Conservation (phyloP, 2,329 filamentous ascomycete genomes). For the Xylariales sp. region DNA sequence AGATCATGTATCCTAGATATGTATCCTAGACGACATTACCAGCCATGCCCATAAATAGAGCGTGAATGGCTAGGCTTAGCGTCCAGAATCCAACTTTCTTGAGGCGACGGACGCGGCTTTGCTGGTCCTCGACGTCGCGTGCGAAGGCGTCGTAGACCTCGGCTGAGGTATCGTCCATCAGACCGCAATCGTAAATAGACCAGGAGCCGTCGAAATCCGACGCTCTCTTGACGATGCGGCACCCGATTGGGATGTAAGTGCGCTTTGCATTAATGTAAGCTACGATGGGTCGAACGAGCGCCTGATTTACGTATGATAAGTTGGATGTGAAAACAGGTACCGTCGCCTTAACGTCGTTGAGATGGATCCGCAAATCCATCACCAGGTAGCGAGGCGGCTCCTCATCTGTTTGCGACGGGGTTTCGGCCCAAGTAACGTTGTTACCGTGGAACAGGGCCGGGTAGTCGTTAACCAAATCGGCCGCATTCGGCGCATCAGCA, state of each 20-base stretch:
- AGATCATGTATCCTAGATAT: conserved; percentile 51
- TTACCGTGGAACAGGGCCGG: conserved; percentile 24
- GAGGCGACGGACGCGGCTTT: conserved; percentile 85
- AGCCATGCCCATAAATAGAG: conserved; percentile 93
- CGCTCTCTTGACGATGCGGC: conserved; percentile 89
- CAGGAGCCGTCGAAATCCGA: conserved; percentile 95
- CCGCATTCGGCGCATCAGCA: conserved; percentile 34
- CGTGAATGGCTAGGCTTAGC: conserved; percentile 89
- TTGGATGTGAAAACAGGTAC: conserved; percentile 93
- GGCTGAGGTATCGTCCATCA: conserved; percentile 92
- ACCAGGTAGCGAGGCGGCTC: conserved; percentile 84
- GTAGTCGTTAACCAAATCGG: conserved; percentile 24
- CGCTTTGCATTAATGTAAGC: conserved; percentile 97
- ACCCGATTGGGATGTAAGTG: conserved; percentile 95
- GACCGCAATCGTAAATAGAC: conserved; percentile 91
- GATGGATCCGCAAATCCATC: conserved; percentile 93
- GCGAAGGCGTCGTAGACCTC: conserved; percentile 97
- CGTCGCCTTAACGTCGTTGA: conserved; percentile 93
- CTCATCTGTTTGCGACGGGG: conserved; percentile 44
- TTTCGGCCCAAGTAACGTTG: background rate
- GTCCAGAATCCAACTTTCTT: conserved; percentile 99
- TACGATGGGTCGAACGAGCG: conserved; percentile 93
- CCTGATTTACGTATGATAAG: conserved; percentile 95
- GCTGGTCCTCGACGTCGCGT: conserved; percentile 87
- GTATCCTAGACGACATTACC: conserved; percentile 74